Base-by-base conservation (phyloP, 345 rosid species). In the Aquilaria yunnanensis region DNA sequence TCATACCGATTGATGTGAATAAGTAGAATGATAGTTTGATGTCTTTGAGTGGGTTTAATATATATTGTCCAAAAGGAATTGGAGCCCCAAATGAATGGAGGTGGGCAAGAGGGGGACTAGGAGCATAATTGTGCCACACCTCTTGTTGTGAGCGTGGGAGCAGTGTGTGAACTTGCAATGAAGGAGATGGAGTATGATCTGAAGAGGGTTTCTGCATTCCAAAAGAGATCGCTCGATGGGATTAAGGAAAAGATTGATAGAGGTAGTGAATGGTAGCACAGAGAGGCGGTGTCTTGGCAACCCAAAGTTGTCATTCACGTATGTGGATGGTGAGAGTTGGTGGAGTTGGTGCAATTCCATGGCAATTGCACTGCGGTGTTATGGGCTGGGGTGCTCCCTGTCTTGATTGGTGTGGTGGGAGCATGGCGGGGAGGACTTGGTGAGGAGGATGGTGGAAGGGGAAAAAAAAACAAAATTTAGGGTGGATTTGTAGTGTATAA, bases 71-170 rank as follows among this genome's bases (percentile, higher is more conserved):
- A 0, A 90, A 90, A 78, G 99, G 97, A 3, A 74, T 94, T 67
- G 99, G 99, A 90, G 74, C 92, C 99, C 0, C 78, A 88, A 63
- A 94, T 94, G 83, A 94, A 86, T 57, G 99, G 99, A 47, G 99
- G 99, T 45, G 99, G 99, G 31, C 99, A 94, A 94, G 89, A 87
- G 99, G 59, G 99, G 99, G 33, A 86, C 88, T 53, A 69, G 99
- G 66, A 88, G 99, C 47, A 97, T 97, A 29, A 94, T 97, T 0
- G 83, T 85, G 61, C 83, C 97, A 85, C 99, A 9, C 97, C 96
- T 0, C 81, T 90, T 8, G 88, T 82, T 37, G 96, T 94, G 12
- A 96, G 99, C 29, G 78, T 94, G 70, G 99, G 96, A 0, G 83
- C 92, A 0, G 99, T 97, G 0, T 94, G 96, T 75, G 96, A 94